Conservation (phyloP, 306 rosid genomes). For the Rosa chinensis region DNA sequence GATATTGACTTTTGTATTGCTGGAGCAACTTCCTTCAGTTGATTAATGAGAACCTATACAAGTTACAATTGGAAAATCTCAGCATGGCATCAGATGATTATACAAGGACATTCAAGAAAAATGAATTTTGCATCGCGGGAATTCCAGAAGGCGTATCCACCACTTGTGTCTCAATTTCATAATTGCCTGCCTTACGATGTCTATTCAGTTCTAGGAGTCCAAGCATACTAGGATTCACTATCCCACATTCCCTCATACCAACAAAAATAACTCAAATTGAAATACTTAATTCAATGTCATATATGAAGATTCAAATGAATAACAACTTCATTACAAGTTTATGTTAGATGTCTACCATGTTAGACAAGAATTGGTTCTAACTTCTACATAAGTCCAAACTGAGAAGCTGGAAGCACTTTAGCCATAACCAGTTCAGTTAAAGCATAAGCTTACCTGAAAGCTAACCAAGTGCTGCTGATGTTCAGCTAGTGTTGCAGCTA, state of each 20-base stretch:
- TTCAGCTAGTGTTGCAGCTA: conserved; percentile 92
- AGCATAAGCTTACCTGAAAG: conserved; percentile 70
- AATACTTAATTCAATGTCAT: background rate
- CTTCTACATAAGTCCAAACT: background rate
- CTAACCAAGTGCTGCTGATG: conserved; percentile 99
- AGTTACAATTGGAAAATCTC: conserved; percentile 28
- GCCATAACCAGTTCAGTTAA: conserved; percentile 13
- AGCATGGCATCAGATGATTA: conserved; percentile 9
- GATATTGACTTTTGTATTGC: conserved; percentile 88
- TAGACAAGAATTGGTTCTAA: background rate
- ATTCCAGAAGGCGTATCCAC: background rate
- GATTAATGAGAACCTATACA: conserved; percentile 87
- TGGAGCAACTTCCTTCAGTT: conserved; percentile 98
- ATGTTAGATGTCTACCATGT: background rate
- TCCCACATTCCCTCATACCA: background rate
- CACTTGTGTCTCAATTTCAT: background rate
- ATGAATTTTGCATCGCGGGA: conserved; percentile 10
- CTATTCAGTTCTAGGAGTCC: background rate
- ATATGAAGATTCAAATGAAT: background rate
- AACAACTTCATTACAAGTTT: background rate
- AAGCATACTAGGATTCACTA: background rate
- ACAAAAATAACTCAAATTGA: background rate
- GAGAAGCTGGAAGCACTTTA: background rate
- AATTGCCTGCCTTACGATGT: background rate
- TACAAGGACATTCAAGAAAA: conserved; percentile 11